A percentile compares a stretch with the other conserved stretches of the same genome.
phyloP scores from a whole-genome alignment of 2,329 filamentous ascomycete species.

The Macrophomina tecta region DNA sequence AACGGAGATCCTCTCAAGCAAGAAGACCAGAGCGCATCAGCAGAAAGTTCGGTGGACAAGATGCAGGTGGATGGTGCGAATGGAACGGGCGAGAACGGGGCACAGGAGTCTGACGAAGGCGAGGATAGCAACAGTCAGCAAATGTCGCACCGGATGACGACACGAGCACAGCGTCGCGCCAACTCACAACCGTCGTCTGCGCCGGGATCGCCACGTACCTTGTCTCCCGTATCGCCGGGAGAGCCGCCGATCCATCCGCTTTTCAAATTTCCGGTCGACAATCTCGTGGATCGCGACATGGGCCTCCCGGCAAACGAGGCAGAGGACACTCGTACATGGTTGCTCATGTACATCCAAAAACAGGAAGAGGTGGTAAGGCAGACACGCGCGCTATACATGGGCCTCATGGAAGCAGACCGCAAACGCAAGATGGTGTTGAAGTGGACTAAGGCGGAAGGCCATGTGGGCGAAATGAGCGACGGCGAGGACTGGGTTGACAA shows the following conservation, averaged over 20 bases:
- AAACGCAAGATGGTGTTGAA: conserved; percentile 73
- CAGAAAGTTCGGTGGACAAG: conserved; percentile 6
- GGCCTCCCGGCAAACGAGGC: conserved; percentile 76
- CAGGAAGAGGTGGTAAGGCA: conserved; percentile 83
- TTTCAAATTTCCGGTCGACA: conserved; percentile 69
- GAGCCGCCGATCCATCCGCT: conserved; percentile 72
- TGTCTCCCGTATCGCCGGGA: conserved; percentile 52
- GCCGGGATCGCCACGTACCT: conserved; percentile 32
- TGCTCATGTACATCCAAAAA: conserved; percentile 81
- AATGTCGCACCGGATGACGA: conserved; percentile 60
- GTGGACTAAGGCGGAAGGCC: conserved; percentile 80
- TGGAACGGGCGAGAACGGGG: background rate
- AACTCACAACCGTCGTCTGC: conserved; percentile 32
- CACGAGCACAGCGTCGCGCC: conserved; percentile 57
- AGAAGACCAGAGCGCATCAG: background rate
- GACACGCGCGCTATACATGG: conserved; percentile 69
- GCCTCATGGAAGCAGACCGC: conserved; percentile 74
- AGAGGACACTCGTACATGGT: conserved; percentile 75
- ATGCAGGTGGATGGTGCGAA: conserved; percentile 25
- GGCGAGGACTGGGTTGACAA: conserved; percentile 90
- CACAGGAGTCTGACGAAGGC: background rate
- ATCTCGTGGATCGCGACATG: conserved; percentile 71
- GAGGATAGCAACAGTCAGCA: conserved; percentile 36
- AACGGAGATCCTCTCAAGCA: conserved; percentile 15
- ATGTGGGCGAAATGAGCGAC: conserved; percentile 80